Percentiles rank a stretch among this genome's conserved stretches.
Evolutionary conservation across 2,329 filamentous ascomycete genomes (phyloP).

Genomic region (Sarocladiaceae sp.): DNA sequence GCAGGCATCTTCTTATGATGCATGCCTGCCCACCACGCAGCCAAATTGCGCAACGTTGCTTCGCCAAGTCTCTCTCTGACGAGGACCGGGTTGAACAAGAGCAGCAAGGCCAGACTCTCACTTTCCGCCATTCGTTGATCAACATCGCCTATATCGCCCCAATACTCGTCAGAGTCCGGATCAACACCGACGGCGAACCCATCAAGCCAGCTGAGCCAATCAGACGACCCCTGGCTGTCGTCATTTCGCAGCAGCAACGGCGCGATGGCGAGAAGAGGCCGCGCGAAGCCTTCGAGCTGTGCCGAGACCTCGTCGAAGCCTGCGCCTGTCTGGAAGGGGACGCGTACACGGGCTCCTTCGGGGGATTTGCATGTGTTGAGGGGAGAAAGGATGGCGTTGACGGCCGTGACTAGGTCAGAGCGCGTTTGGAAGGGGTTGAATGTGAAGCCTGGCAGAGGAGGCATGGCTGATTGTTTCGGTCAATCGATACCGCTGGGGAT

Average conservation of each 20-base stretch:
- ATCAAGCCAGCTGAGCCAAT: slow-evolving; percentile 27
- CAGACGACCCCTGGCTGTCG: slow-evolving; percentile 21
- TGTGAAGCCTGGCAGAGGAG: slow-evolving; percentile 33
- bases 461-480: too few species aligned
- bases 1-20: slow-evolving; percentile 40
- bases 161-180: slow-evolving; percentile 34
- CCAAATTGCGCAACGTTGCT: slow-evolving; percentile 29
- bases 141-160: slow-evolving; percentile 39
- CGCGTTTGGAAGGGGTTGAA: slow-evolving; percentile 33
- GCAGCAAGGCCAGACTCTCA: slow-evolving; percentile 44
- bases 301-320: slow-evolving; percentile 41
- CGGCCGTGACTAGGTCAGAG: slow-evolving; percentile 29
- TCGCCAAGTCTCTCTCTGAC: slow-evolving; percentile 27
- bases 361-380: slow-evolving; percentile 28
- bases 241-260: slow-evolving; percentile 33
- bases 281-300: slow-evolving; percentile 40
- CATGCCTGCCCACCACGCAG: slow-evolving; percentile 35
- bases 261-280: slow-evolving; percentile 31
- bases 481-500: too few species aligned
- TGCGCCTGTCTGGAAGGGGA: slow-evolving; percentile 32
- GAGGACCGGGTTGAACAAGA: slow-evolving; percentile 36
- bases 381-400: slow-evolving; percentile 28
- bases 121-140: slow-evolving; percentile 53
- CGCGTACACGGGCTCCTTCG: slow-evolving; percentile 27
- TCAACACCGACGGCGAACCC: slow-evolving; percentile 29